A percentile compares a stretch with the other conserved stretches of the same genome.
phyloP scores from a whole-genome alignment of 2,329 filamentous ascomycete genomes.

The Amesomyces nigricolor region DNA sequence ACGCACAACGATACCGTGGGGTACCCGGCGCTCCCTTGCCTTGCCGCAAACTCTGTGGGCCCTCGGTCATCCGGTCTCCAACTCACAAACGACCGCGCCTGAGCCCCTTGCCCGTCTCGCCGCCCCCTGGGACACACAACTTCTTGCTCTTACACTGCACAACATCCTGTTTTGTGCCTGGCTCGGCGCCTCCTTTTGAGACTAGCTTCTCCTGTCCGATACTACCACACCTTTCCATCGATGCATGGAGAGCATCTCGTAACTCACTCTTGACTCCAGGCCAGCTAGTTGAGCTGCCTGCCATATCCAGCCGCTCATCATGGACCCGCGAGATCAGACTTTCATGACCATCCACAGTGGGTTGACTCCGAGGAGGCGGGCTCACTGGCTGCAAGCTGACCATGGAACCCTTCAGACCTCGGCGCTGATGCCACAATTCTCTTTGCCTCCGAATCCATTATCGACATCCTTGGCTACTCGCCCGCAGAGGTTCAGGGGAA shows the following conservation, averaged over 20 bases:
- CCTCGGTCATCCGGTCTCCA: slow-evolving; percentile 11
- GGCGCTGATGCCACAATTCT: slow-evolving; percentile 70
- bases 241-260: slow-evolving; percentile 25
- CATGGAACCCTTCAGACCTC: slow-evolving; percentile 51
- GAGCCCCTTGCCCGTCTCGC: slow-evolving; percentile 2
- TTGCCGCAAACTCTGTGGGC: slow-evolving; percentile 10
- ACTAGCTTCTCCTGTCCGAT: slow-evolving; percentile 18
- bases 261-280: slow-evolving; percentile 17
- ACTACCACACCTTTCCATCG: slow-evolving; percentile 6
- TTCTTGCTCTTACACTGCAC: slow-evolving; percentile 13
- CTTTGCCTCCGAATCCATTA: slow-evolving; percentile 77
- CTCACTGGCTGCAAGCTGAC: slow-evolving; percentile 11
- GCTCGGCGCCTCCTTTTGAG: slow-evolving; percentile 18
- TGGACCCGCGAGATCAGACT: slow-evolving; percentile 77
- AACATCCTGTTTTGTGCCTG: slow-evolving; percentile 11
- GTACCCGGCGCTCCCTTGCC: slow-evolving; percentile 14
- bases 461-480: slow-evolving; percentile 74
- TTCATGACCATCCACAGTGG: slow-evolving; percentile 88
- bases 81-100: slow-evolving; percentile 6
- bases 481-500: slow-evolving; percentile 69
- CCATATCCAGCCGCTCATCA: slow-evolving; percentile 34
- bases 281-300: slow-evolving; percentile 23
- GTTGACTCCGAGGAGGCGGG: slow-evolving; percentile 30
- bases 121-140: slow-evolving; percentile 1
- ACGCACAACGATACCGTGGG: slow-evolving; percentile 15